Evolutionary conservation across 148 eudicot species (phyloP), one percentile per base, ranked within the genome.

Genomic region (Chenopodium suecicum): DNA sequence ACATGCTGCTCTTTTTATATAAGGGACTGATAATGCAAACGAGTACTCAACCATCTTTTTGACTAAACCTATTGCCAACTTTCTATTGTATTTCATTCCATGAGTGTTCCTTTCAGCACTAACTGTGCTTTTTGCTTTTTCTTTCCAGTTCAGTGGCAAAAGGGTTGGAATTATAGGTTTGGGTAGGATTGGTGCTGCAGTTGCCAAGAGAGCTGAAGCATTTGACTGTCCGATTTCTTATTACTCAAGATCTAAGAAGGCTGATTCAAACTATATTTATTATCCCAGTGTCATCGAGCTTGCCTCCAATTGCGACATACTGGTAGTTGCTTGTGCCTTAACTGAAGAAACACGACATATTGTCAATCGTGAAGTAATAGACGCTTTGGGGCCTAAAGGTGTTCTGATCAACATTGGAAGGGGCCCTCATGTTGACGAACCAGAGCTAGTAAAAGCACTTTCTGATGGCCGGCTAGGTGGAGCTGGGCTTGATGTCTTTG

Each of bases 351-450:
- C 98, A 31, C 89, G 83, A 1, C 97, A 90, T 76, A 93, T 94
- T 73, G 87, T 94, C 79, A 93, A 92, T 82, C 92, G 92, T 73
- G 88, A 91, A 64, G 95, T 90, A 64, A 88, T 94, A 1, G 82
- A 92, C 47, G 92, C 97, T 5, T 83, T 94, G 81, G 98, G 95
- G 22, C 92, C 95, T 5, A 91, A 88, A 81, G 98, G 97, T 37
- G 84, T 90, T 64, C 89, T 94, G 73, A 91, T 94, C 80, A 94
- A 94, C 89, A 91, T 92, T 5, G 98, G 95, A 31, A 82, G 97
- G 66, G 97, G 98, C 17, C 91, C 94, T 41, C 98, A 92, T 77
- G 95, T 94, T 2, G 97, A 94, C 74, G 98, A 94, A 85, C 84
- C 86, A 1, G 97, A 94, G 83, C 75, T 94, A 70, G 93, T 93